Base-by-base conservation (phyloP, 768 basidiomycete genomes). In the Lactarius quietus region DNA sequence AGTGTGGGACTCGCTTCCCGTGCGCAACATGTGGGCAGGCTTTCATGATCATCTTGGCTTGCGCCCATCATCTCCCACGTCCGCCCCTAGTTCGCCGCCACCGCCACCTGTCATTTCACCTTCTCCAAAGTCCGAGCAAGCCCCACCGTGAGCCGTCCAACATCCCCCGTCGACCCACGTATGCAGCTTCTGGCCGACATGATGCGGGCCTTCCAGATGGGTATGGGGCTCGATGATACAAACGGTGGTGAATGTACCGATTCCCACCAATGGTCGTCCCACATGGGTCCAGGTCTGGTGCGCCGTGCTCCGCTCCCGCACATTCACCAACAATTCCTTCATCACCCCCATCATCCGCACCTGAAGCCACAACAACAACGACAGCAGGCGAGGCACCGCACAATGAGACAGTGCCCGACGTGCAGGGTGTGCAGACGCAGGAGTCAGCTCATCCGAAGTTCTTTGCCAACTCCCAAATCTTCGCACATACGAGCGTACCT, bases 161-260 rank as follows among this genome's bases (percentile, higher is more conserved):
- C 66, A 56, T 28, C 52, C 41, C 57, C 65, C 7, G 54, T 76
- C 53, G 84, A 89, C 73, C 72, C 76, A 0, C 69, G 89, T 48
- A 86, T 90, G 69, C 75, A 85, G 54, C 88, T 92, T 83, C 79
- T 92, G 55, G 84, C 87, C 1, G 90, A 92, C 74, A 91, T 92
- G 88, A 87, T 89, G 31, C 79, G 90, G 33, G 90, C 89, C 10
- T 88, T 92, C 71, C 89, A 90, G n/a, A n/a, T n/a, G n/a, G n/a
- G n/a, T n/a, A n/a, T n/a, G n/a, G n/a, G n/a, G n/a, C n/a, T n/a
- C n/a, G n/a, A n/a, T n/a, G n/a, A n/a, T n/a, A n/a, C n/a, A n/a
- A n/a, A n/a, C n/a, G n/a, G n/a, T n/a, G n/a, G n/a, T n/a, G n/a
- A n/a, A n/a, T n/a, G n/a, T n/a, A n/a, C n/a, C n/a, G n/a, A n/a